Conservation (phyloP, 2,329 filamentous ascomycete genomes). For the Catunica adiposa region DNA sequence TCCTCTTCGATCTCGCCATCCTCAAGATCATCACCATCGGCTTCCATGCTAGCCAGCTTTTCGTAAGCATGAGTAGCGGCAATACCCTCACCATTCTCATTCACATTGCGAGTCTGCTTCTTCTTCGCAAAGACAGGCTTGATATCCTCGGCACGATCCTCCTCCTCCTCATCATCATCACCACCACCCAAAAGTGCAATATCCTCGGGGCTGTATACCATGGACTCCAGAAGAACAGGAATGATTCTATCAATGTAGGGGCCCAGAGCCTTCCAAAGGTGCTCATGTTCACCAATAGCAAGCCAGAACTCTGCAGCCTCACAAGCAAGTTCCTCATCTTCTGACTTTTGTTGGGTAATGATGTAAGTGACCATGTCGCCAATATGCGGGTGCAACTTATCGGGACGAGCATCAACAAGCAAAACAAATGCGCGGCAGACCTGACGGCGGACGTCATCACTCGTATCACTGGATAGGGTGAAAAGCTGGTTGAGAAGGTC, state of each 20-base stretch:
- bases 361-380: constrained; percentile 83
- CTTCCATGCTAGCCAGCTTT: constrained; percentile 41
- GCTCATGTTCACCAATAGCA: constrained; percentile 73
- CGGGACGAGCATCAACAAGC: constrained; percentile 75
- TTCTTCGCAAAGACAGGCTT: constrained; percentile 79
- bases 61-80: constrained; percentile 25
- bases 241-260: constrained; percentile 74
- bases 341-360: constrained; percentile 69
- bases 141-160: constrained; percentile 80
- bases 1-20: constrained; percentile 75
- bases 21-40: constrained; percentile 53
- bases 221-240: constrained; percentile 77
- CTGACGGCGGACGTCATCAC: constrained; percentile 70
- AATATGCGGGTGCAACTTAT: constrained; percentile 81
- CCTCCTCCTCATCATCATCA: constrained; percentile 76
- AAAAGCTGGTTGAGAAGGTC: constrained; percentile 71
- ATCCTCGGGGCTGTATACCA: constrained; percentile 93
- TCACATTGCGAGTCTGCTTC: constrained; percentile 33
- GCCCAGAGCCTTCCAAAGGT: constrained; percentile 57
- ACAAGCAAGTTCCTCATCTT: constrained; percentile 77
- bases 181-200: constrained; percentile 70
- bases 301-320: constrained; percentile 98
- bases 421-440: constrained; percentile 89
- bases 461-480: constrained; percentile 57
- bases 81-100: constrained; percentile 32